Evolutionary conservation across 1,284 basidiomycete genomes (phyloP).

Genomic region (Trametes pubescens): DNA sequence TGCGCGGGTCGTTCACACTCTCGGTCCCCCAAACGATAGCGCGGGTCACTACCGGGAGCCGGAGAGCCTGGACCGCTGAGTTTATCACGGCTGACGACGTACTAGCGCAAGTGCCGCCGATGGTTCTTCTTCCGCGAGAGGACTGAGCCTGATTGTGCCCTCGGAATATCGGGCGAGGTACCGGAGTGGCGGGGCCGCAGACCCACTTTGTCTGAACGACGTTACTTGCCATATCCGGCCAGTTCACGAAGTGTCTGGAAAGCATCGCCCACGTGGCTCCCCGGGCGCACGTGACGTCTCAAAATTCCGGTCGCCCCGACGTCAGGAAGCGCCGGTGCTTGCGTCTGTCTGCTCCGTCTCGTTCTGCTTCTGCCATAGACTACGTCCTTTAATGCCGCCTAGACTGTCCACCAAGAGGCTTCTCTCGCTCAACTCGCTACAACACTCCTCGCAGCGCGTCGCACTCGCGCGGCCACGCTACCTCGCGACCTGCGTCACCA

Average conservation of each 20-base stretch:
- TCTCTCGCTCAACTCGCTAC: slow-evolving; percentile 65
- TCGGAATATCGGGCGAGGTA: slow-evolving; percentile 9
- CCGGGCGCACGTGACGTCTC: slow-evolving; percentile 20
- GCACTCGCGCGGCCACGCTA: slow-evolving; percentile 46
- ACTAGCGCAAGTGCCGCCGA: slow-evolving; percentile 10
- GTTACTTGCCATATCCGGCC: slow-evolving; percentile 16
- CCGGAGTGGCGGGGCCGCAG: slow-evolving; percentile 7
- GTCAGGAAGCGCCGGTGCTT: slow-evolving; percentile 17
- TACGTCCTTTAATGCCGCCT: slow-evolving; percentile 46
- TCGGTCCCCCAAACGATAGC: background rate
- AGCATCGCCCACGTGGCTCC: slow-evolving; percentile 15
- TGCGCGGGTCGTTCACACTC: background rate
- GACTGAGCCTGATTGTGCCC: background rate
- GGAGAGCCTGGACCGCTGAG: slow-evolving; percentile 4
- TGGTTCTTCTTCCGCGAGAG: slow-evolving; percentile 23
- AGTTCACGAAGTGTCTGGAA: slow-evolving; percentile 30
- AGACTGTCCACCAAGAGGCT: slow-evolving; percentile 59
- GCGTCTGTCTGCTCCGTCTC: slow-evolving; percentile 6
- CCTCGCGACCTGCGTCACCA: slow-evolving; percentile 45
- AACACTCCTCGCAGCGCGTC: slow-evolving; percentile 56
- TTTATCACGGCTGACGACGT: background rate
- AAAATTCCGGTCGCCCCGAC: slow-evolving; percentile 31
- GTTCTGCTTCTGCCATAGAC: slow-evolving; percentile 25
- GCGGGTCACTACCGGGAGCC: slow-evolving; percentile 1
- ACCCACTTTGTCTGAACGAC: slow-evolving; percentile 10